Conservation (phyloP, 352 stramenopile species). For the Pythium monospermum region DNA sequence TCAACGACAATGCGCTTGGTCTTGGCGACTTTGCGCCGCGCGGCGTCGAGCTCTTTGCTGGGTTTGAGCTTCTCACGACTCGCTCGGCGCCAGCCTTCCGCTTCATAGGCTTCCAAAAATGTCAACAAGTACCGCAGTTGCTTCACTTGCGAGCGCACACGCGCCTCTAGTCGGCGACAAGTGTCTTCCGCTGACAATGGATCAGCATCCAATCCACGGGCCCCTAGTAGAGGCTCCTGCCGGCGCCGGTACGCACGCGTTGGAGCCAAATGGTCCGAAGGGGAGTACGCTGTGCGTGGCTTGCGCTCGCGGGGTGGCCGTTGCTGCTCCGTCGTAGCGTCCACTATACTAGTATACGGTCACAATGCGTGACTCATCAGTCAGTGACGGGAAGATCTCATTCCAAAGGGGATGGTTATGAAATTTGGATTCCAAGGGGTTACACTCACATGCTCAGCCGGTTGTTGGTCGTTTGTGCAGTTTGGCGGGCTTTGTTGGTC, state of each 20-base stretch:
- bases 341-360: too few relatives aligned
- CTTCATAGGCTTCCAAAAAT: slow-evolving; percentile 84
- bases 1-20: slow-evolving; percentile 51
- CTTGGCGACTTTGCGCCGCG: slow-evolving; percentile 45
- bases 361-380: too few relatives aligned
- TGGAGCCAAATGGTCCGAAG: neutral
- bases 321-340: neutral
- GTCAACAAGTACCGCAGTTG: slow-evolving; percentile 44
- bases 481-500: slow-evolving; percentile 3
- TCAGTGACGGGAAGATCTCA: neutral
- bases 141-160: slow-evolving; percentile 18
- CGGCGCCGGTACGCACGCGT: slow-evolving; percentile 9
- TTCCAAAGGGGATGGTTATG: too few relatives aligned
- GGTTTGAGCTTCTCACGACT: slow-evolving; percentile 81
- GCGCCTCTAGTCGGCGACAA: slow-evolving; percentile 19
- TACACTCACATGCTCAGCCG: slow-evolving; percentile 4
- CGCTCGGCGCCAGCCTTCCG: slow-evolving; percentile 70
- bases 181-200: too few relatives aligned
- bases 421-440: too few relatives aligned
- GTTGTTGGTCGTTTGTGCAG: neutral
- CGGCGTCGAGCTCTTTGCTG: slow-evolving; percentile 53
- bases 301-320: slow-evolving; percentile 18
- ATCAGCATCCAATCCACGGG: neutral
- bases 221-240: neutral
- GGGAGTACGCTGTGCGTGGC: slow-evolving; percentile 14